A percentile compares a stretch with the other conserved stretches of the same genome.
phyloP scores from a whole-genome alignment of 192 early-diverging fungal species.

The Backusella tuberculispora region DNA sequence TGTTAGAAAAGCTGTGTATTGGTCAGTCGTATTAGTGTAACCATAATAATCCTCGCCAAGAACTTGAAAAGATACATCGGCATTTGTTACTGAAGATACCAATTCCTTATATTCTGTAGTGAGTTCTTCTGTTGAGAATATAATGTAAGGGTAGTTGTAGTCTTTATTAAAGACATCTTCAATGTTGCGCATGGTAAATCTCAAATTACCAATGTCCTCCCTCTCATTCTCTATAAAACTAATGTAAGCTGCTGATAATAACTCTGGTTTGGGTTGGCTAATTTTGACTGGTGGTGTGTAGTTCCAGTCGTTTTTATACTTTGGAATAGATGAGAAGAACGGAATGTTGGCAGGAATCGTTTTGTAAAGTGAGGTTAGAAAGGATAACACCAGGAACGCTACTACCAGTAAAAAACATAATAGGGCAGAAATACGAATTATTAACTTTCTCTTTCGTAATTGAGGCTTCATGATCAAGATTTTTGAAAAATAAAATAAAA shows the following conservation, averaged over 20 bases:
- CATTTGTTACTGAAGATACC: conserved; percentile 19
- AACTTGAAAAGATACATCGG: conserved; percentile 33
- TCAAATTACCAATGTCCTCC: conserved; percentile 19
- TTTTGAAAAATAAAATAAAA: too few species aligned
- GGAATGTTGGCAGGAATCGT: conserved; percentile 2
- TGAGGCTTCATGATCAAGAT: neutral
- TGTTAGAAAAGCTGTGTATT: conserved; percentile 30
- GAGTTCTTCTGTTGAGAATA: conserved; percentile 34
- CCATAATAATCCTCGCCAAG: conserved; percentile 30
- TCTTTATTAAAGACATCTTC: conserved; percentile 40
- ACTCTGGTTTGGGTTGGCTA: conserved; percentile 18
- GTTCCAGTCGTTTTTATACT: neutral
- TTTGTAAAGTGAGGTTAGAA: neutral
- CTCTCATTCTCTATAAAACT: conserved; percentile 30
- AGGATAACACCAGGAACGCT: neutral
- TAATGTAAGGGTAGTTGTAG: conserved; percentile 40
- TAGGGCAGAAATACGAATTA: neutral
- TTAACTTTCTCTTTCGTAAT: neutral
- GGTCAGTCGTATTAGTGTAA: conserved; percentile 28
- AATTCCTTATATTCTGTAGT: conserved; percentile 40
- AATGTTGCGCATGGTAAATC: conserved; percentile 36
- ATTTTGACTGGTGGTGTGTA: neutral
- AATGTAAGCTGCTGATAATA: conserved; percentile 25
- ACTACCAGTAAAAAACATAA: neutral
- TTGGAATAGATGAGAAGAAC: neutral